Base-by-base conservation (phyloP, 768 basidiomycete genomes). In the Tricholoma terreum region DNA sequence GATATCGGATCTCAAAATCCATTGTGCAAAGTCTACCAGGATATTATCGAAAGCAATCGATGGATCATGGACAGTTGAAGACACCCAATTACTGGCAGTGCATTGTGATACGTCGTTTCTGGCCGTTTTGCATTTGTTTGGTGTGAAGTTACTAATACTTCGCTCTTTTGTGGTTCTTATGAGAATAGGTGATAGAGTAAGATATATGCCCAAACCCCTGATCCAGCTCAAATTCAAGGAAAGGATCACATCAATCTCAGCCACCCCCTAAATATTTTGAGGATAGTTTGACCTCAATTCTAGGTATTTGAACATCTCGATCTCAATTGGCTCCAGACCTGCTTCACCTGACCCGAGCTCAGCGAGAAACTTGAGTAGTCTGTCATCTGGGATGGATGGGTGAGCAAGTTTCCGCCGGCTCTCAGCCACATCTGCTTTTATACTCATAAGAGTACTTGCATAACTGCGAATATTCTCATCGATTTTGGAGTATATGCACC, bases 1-100 rank as follows among this genome's bases (percentile, higher is more conserved):
- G 61, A 51, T 67, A 67, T 6, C 54, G 59, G 36, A 82, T 70
- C 17, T 56, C 58, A 7, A 82, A 58, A 52, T 79, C 69, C 77
- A 81, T 77, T 27, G 56, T 53, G 19, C 14, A 63, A 43, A 15
- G 24, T 45, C 50, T 21, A 56, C 24, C 46, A 35, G 49, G 50
- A 45, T 57, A 55, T 56, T 52, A 60, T 58, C 59, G 48, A 49
- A 34, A 38, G 40, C 51, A 38, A 33, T 50, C 17, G 27, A 27
- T 33, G 31, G 38, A 27, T 27, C 24, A 27, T 27, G 24, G 24
- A 27, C 24, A 27, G 24, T n/a, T n/a, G n/a, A n/a, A n/a, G n/a
- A n/a, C n/a, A n/a, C n/a, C n/a, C n/a, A n/a, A n/a, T n/a, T n/a
- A n/a, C n/a, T n/a, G n/a, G n/a, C n/a, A n/a, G n/a, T n/a, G n/a